Base-by-base conservation (phyloP, 2,329 filamentous ascomycete species). In the Colletotrichum costaricense region DNA sequence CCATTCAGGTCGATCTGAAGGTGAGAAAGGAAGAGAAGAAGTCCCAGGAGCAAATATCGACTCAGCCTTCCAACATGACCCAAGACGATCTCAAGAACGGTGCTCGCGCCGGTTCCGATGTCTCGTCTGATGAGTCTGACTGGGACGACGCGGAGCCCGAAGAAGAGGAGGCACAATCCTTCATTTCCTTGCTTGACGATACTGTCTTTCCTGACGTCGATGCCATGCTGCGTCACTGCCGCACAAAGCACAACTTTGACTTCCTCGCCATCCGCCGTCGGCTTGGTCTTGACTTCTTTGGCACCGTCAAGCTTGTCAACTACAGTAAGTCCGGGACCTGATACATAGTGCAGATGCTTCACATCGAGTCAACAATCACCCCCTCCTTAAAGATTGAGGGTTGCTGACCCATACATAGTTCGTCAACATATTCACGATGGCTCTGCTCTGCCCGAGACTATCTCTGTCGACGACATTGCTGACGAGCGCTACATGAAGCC, bases 401-500 rank as follows among this genome's bases (percentile, higher is more conserved):
- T 5, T 9, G 11, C 70, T 54, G 19, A 24, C 52, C 8, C 8
- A 14, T 14, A 12, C 33, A 52, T 64, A 88, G 86, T 91, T 67
- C 88, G 89, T 73, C 81, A 83, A 72, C 81, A 80, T 26, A 85
- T 86, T 26, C 84, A 85, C 66, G 84, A 87, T 49, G 84, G 85
- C 55, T 77, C 81, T 42, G 55, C 83, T 7, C 79, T 90, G 3
- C 90, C 90, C 0, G 86, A 89, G 71, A 83, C 92, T 56, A 91
- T 94, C 71, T 87, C 90, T 3, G 85, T 85, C 46, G 84, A 86
- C 2, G 86, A 91, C 30, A 91, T 98, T 75, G 88, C 91, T n/a
- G 90, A 95, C 74, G 96, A 98, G 75, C 88, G 89, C 76, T 97
- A 92, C 79, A 87, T 99, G 72, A 93, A 93, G 79, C 97, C 97